Percentiles rank a stretch among this genome's conserved stretches.
Evolutionary conservation across 495 filamentous ascomycete genomes (phyloP).

Genomic region (Penicillium steckii): DNA sequence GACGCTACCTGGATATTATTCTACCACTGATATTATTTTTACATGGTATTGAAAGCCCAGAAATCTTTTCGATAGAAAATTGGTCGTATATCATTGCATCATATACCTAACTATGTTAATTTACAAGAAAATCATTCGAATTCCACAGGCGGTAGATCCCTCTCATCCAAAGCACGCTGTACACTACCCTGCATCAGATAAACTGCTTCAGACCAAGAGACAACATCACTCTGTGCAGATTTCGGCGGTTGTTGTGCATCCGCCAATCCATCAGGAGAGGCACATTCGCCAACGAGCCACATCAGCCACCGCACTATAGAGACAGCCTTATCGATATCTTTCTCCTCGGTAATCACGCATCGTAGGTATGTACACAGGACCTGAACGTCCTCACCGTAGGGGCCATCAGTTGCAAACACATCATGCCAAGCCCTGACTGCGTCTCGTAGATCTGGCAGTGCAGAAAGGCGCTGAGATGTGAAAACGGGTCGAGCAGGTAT

Average conservation of each 20-base stretch:
- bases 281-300: slow-evolving; percentile 63
- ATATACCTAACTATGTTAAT: not conserved
- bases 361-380: slow-evolving; percentile 66
- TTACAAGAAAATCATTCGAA: slow-evolving; percentile 33
- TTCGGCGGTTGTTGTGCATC: slow-evolving; percentile 3
- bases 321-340: slow-evolving; percentile 71
- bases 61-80: not conserved
- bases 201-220: slow-evolving; percentile 54
- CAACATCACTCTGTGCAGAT: slow-evolving; percentile 11
- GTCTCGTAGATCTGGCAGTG: slow-evolving; percentile 54
- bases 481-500: slow-evolving; percentile 59
- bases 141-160: slow-evolving; percentile 64
- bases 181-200: slow-evolving; percentile 55
- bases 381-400: slow-evolving; percentile 73
- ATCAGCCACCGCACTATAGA: slow-evolving; percentile 67
- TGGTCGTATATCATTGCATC: slow-evolving; percentile 13
- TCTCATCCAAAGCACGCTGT: slow-evolving; percentile 55
- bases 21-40: too few relatives aligned
- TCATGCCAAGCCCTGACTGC: slow-evolving; percentile 66
- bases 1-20: too few relatives aligned
- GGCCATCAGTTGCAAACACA: slow-evolving; percentile 65
- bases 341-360: slow-evolving; percentile 68
- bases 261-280: slow-evolving; percentile 3
- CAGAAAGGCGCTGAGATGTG: slow-evolving; percentile 58
- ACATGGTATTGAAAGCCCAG: too few relatives aligned